A percentile compares a stretch with the other conserved stretches of the same genome.
Evolutionary conservation across 495 filamentous ascomycete species (phyloP).

Genomic region (Geopyxis carbonaria): DNA sequence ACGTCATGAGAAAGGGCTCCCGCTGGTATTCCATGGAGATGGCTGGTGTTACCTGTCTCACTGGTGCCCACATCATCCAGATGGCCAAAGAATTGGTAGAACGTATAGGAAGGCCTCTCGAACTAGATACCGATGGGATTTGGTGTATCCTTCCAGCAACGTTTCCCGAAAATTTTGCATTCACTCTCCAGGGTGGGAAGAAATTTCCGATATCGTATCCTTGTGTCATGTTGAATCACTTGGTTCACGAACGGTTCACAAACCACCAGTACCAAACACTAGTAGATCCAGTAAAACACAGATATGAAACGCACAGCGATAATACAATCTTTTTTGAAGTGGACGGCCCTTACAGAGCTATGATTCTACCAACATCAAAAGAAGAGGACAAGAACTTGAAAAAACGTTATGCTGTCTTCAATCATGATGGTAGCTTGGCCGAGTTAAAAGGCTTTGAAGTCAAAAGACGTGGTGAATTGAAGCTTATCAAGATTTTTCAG

Average conservation of each 20-base stretch:
- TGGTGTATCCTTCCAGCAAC: conserved; percentile 98
- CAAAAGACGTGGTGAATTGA: conserved; percentile 93
- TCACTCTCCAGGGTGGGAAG: conserved; percentile 86
- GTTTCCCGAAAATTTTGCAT: conserved; percentile 92
- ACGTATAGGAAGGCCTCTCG: conserved; percentile 77
- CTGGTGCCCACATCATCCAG: conserved; percentile 92
- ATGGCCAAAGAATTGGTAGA: conserved; percentile 91
- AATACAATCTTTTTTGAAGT: conserved; percentile 99
- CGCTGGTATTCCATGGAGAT: conserved; percentile 99
- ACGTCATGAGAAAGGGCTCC: conserved; percentile 97
- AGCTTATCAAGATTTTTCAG: conserved; percentile 99
- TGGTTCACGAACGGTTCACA: conserved; percentile 87
- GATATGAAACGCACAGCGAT: conserved; percentile 88
- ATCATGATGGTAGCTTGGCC: conserved; percentile 89
- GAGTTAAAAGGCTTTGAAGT: conserved; percentile 97
- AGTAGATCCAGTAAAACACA: conserved; percentile 57
- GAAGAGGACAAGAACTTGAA: conserved; percentile 99
- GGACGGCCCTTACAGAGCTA: conserved; percentile 90
- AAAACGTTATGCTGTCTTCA: conserved; percentile 98
- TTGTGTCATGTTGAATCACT: conserved; percentile 97
- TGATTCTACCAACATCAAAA: conserved; percentile 93
- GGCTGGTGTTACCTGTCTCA: conserved; percentile 96
- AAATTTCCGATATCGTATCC: conserved; percentile 91
- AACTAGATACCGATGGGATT: conserved; percentile 98
- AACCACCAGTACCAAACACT: conserved; percentile 94